Percentiles rank a stretch among this genome's conserved stretches.
phyloP scores from a whole-genome alignment of 192 early-diverging fungal genomes.

The Dispira simplex region DNA sequence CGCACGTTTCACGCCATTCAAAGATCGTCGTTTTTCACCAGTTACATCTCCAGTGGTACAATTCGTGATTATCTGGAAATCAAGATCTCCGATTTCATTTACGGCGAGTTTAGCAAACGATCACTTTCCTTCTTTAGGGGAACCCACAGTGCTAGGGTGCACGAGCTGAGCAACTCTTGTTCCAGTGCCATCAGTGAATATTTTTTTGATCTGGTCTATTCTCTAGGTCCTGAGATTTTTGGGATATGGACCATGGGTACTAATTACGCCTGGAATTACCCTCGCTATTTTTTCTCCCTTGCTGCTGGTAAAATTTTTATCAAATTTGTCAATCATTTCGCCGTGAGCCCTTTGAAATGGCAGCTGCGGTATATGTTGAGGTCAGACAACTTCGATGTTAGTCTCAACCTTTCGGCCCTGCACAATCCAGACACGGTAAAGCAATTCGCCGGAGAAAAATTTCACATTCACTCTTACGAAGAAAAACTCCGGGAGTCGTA shows the following conservation, averaged over 20 bases:
- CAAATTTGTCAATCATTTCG: neutral
- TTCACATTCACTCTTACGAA: neutral
- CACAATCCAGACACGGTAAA: neutral
- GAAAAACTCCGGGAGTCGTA: neutral
- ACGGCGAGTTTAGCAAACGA: neutral
- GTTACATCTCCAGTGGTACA: neutral
- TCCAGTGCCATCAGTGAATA: neutral
- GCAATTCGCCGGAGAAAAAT: neutral
- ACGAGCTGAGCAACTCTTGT: neutral
- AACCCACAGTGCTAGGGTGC: neutral
- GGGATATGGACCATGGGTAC: neutral
- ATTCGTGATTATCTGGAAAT: neutral
- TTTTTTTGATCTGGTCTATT: neutral
- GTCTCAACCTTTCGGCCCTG: neutral
- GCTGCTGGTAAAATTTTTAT: neutral
- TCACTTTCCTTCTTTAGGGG: neutral
- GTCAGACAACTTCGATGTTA: neutral
- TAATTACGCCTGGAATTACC: neutral
- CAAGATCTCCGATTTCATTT: neutral
- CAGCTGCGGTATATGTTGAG: neutral
- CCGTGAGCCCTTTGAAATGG: neutral
- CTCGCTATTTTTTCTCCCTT: neutral
- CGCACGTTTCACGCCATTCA: neutral
- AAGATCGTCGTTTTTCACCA: neutral
- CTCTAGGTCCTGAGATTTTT: neutral